A percentile compares a stretch with the other conserved stretches of the same genome.
These are phyloP conservation scores for Trichoderma asperelloides DNA, from an alignment of 495 filamentous ascomycete genomes.

Conservation along the genomic window DNA sequence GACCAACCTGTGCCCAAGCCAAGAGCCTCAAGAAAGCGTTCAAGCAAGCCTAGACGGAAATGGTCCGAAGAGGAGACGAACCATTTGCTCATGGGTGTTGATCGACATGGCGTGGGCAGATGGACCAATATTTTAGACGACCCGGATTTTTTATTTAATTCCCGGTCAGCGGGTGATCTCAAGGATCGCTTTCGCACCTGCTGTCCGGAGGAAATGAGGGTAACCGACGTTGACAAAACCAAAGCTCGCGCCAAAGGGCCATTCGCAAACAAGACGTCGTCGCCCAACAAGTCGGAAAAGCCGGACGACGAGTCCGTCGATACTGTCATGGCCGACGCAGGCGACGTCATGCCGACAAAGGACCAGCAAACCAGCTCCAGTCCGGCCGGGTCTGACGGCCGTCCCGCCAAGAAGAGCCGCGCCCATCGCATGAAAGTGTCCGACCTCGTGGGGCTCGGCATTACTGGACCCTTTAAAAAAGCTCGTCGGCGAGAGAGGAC, in stretches of 20 bases:
- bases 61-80: constrained; percentile 84
- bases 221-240: constrained; percentile 22
- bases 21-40: constrained; percentile 30
- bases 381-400: constrained; percentile 8
- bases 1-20: constrained; percentile 28
- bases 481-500: constrained; percentile 46
- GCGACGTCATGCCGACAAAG: constrained; percentile 12
- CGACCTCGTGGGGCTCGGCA: constrained; percentile 46
- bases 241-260: background rate
- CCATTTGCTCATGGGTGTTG: constrained; percentile 64
- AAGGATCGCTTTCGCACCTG: constrained; percentile 81
- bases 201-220: constrained; percentile 51
- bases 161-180: constrained; percentile 66
- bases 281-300: constrained; percentile 20
- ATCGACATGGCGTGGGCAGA: constrained; percentile 73
- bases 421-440: constrained; percentile 45
- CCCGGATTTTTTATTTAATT: constrained; percentile 64
- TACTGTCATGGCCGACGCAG: constrained; percentile 33
- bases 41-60: constrained; percentile 45
- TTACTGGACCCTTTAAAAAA: constrained; percentile 28
- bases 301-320: constrained; percentile 33
- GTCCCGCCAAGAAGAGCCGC: constrained; percentile 31
- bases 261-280: constrained; percentile 15
- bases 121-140: constrained; percentile 83
- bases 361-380: background rate